Evolutionary conservation across 805 yeast species (phyloP).

Genomic region (Saturnispora halmiae): DNA sequence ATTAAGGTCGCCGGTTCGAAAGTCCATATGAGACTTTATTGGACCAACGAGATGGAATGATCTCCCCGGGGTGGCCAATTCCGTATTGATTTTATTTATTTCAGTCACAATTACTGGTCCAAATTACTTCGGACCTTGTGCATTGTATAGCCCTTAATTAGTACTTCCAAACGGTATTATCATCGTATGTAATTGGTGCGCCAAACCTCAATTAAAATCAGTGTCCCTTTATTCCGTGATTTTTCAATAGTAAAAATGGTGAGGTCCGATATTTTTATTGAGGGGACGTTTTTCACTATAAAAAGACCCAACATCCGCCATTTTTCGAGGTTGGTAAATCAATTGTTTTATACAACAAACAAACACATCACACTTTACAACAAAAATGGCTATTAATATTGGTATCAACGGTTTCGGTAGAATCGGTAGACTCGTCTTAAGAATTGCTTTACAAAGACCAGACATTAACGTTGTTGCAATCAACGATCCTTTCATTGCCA

Average conservation of each 20-base stretch:
- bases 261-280: constrained; percentile 26
- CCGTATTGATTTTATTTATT: too few relatives aligned
- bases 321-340: constrained; percentile 30
- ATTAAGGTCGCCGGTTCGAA: constrained; percentile 24
- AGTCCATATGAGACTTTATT: constrained; percentile 22
- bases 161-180: too few relatives aligned
- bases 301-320: constrained; percentile 45
- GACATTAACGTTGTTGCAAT: constrained; percentile 79
- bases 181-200: too few relatives aligned
- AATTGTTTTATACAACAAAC: constrained; percentile 24
- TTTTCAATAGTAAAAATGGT: background rate
- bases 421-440: constrained; percentile 82
- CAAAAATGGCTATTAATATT: constrained; percentile 51
- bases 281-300: too few relatives aligned
- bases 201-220: too few relatives aligned
- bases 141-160: too few relatives aligned
- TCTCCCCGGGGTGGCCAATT: too few relatives aligned
- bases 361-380: constrained; percentile 3
- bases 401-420: constrained; percentile 96
- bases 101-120: background rate
- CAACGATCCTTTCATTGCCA: constrained; percentile 85
- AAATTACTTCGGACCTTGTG: too few relatives aligned
- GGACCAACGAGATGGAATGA: constrained; percentile 24
- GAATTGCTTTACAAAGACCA: constrained; percentile 66
- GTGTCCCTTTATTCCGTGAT: constrained; percentile 33